Percentiles rank a stretch among this genome's conserved stretches.
phyloP scores from a whole-genome alignment of 2,329 filamentous ascomycete species.

The Aspergillus spinulosporus region DNA sequence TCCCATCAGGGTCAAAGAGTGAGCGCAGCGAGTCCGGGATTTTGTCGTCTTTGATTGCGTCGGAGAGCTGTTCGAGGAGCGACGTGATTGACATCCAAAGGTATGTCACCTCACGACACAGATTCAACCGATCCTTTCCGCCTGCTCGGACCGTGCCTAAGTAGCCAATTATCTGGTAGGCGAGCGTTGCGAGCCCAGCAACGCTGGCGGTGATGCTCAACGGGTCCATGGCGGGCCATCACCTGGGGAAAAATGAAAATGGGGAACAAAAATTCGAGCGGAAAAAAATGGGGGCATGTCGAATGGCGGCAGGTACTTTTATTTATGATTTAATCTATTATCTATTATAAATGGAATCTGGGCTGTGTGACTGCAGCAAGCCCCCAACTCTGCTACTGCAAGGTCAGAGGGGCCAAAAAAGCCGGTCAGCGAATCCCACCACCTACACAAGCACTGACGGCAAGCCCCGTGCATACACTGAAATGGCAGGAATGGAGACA shows the following conservation, averaged over 20 bases:
- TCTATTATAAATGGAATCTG: background rate
- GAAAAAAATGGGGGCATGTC: background rate
- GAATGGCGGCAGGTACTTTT: too few species aligned
- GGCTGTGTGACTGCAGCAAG: background rate
- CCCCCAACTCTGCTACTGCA: background rate
- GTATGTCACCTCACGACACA: slow-evolving; percentile 16
- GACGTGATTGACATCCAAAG: slow-evolving; percentile 17
- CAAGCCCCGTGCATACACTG: background rate
- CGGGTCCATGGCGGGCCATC: slow-evolving; percentile 16
- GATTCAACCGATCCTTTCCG: slow-evolving; percentile 16
- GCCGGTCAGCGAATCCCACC: background rate
- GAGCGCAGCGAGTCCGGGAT: slow-evolving; percentile 10
- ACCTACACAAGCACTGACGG: too few species aligned
- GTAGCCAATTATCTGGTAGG: slow-evolving; percentile 19
- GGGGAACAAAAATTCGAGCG: background rate
- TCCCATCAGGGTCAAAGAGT: slow-evolving; percentile 17
- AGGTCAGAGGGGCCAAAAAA: background rate
- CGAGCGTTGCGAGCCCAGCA: slow-evolving; percentile 16
- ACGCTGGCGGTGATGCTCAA: slow-evolving; percentile 19
- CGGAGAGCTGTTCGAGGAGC: slow-evolving; percentile 10
- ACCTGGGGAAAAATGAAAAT: background rate
- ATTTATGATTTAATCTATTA: background rate
- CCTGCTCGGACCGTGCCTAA: slow-evolving; percentile 11
- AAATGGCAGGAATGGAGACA: background rate
- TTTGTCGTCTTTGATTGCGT: slow-evolving; percentile 6